A percentile compares a stretch with the other conserved stretches of the same genome.
These are phyloP conservation scores for Teratosphaeria viscida DNA, from an alignment of 2,329 filamentous ascomycete species.

Conservation along the genomic window DNA sequence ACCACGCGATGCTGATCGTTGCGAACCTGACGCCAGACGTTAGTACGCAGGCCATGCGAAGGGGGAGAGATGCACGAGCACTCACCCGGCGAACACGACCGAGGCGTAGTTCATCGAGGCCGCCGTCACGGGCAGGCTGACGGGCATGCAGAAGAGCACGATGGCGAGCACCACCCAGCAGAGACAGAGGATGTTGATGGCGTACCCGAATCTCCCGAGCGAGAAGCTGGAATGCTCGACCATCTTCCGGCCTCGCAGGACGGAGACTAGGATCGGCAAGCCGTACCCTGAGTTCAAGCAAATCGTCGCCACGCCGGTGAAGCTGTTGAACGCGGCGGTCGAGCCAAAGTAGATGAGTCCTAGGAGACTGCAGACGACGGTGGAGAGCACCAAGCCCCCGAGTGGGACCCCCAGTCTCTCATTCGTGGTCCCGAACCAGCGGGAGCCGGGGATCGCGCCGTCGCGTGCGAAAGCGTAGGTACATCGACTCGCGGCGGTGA, in stretches of 20 bases:
- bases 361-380: constrained; percentile 57
- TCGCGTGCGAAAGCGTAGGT: constrained; percentile 60
- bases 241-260: constrained; percentile 55
- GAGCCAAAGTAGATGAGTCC: constrained; percentile 73
- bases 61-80: background rate
- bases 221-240: constrained; percentile 58
- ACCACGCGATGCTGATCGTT: constrained; percentile 23
- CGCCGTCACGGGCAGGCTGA: constrained; percentile 32
- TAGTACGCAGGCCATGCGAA: background rate
- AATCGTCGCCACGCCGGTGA: constrained; percentile 71
- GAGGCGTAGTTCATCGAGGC: constrained; percentile 32
- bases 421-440: constrained; percentile 43
- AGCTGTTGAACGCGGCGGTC: constrained; percentile 65
- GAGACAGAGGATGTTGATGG: constrained; percentile 59
- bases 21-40: constrained; percentile 19
- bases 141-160: constrained; percentile 65
- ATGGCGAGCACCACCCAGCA: constrained; percentile 61
- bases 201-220: constrained; percentile 56
- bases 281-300: constrained; percentile 67
- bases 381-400: constrained; percentile 57
- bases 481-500: constrained; percentile 62
- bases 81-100: constrained; percentile 20
- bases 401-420: constrained; percentile 58
- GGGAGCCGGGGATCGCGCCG: constrained; percentile 48
- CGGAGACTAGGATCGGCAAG: constrained; percentile 61